Percentiles rank a stretch among this genome's conserved stretches.
Evolutionary conservation across 1,284 basidiomycete genomes (phyloP).

Genomic region (Austroboletus niveus): DNA sequence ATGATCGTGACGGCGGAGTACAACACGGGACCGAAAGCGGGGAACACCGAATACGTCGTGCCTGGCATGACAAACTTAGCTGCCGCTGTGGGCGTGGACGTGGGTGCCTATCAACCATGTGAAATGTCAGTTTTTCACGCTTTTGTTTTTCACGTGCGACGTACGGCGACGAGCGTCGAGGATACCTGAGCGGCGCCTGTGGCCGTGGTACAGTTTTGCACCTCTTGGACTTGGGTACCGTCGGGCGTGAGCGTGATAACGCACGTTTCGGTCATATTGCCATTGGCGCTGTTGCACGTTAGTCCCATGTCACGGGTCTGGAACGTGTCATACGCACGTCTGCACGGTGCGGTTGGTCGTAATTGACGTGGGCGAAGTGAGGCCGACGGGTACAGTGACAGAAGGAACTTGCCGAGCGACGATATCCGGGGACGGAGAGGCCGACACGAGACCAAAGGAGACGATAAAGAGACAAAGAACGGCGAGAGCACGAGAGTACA

Average conservation of each 20-base stretch:
- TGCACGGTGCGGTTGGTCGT: constrained; percentile 27
- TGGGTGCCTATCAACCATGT: constrained; percentile 13
- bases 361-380: constrained; percentile 29
- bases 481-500: constrained; percentile 19
- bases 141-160: neutral
- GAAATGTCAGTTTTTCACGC: too few species aligned
- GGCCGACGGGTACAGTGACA: constrained; percentile 15
- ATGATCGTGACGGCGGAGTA: constrained; percentile 81
- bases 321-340: constrained; percentile 21
- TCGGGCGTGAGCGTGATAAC: constrained; percentile 59
- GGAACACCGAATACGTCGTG: constrained; percentile 68
- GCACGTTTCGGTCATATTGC: constrained; percentile 61
- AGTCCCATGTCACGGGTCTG: neutral
- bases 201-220: constrained; percentile 53
- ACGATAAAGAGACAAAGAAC: constrained; percentile 18
- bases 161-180: constrained; percentile 6
- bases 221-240: constrained; percentile 56
- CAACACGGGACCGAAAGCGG: constrained; percentile 69
- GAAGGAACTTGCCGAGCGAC: constrained; percentile 25
- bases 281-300: constrained; percentile 35
- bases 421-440: constrained; percentile 18
- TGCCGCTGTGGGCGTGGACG: constrained; percentile 39
- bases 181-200: constrained; percentile 21
- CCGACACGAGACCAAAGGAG: constrained; percentile 20
- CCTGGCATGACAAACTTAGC: constrained; percentile 63